Evolutionary conservation across 805 yeast species (phyloP).

Genomic region (Clavispora vitiphila): DNA sequence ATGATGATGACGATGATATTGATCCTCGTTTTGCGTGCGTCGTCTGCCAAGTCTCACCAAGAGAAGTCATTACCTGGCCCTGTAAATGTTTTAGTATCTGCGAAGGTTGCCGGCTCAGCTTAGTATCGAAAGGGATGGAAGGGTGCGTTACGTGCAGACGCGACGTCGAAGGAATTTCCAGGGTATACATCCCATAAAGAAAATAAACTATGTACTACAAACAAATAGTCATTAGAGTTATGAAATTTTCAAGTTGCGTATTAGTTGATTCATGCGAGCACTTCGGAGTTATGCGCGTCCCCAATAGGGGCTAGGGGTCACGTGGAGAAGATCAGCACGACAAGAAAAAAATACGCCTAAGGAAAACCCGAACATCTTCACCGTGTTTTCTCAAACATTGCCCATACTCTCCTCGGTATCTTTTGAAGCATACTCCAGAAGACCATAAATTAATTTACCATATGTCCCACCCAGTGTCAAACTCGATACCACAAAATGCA

Average conservation of each 20-base stretch:
- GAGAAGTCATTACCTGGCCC: constrained; percentile 88
- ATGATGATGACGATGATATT: constrained; percentile 13
- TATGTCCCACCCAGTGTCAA: neutral
- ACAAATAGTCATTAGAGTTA: too few species aligned
- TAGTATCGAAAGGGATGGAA: constrained; percentile 66
- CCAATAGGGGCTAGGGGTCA: neutral
- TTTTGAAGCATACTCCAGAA: neutral
- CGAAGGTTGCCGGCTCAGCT: constrained; percentile 71
- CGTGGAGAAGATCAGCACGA: neutral
- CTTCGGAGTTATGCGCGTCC: too few species aligned
- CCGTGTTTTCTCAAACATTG: neutral
- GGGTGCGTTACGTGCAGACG: constrained; percentile 84
- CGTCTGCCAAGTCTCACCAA: constrained; percentile 68
- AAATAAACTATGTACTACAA: neutral
- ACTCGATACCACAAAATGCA: constrained; percentile 32
- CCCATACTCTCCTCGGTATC: neutral
- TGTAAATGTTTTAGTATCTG: constrained; percentile 87
- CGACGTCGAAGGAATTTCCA: constrained; percentile 62
- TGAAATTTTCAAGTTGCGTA: too few species aligned
- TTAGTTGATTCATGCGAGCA: too few species aligned
- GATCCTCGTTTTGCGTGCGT: constrained; percentile 54
- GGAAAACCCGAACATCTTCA: neutral
- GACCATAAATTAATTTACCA: neutral
- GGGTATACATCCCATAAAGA: constrained; percentile 25
- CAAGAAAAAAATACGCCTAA: neutral